Evolutionary conservation across 345 rosid genomes (phyloP), one percentile per base, ranked within the genome.

Genomic region (Populus ilicifolia): DNA sequence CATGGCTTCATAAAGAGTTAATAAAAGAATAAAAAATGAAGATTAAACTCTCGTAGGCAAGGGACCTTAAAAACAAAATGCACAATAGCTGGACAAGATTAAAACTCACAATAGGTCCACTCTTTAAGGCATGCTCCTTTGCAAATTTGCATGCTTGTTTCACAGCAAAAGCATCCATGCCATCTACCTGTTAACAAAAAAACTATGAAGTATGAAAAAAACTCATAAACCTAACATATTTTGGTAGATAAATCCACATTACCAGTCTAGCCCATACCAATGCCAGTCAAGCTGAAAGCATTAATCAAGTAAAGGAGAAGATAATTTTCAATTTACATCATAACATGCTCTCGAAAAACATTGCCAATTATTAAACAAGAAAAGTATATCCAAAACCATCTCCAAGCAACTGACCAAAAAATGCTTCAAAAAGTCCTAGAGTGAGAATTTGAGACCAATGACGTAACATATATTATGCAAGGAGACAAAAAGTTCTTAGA

Each of bases 111-210:
- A 96, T 88, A 8, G 99, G 99, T 69, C 97, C 99, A 84, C 94
- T 93, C 87, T 92, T 93, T 86, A 93, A 80, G 41, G 86, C 97
- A 83, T 89, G 88, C 75, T 90, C 96, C 87, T 96, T 96, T 2
- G 99, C 98, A 84, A 92, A 93, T 75, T 85, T 89, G 90, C 99
- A 96, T 5, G 97, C 99, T 83, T 96, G 98, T 78, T 96, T 96
- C 78, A 96, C 99, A 78, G 97, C 98, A 84, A 96, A 80, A 36
- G 84, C 96, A 89, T 96, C 99, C 99, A 96, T 96, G 67, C 99
- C 99, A 78, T 96, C 99, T 48, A 93, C 97, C 97, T 93, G 86
- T 69, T 75, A 77, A 64, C 74, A 70, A 77, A 59, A 59, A 63
- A 52, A 33, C 10, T 20, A 20, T 52, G n/a, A 52, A 18, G 59